Conservation (phyloP, 2,329 filamentous ascomycete species). For the Fusarium secorum region DNA sequence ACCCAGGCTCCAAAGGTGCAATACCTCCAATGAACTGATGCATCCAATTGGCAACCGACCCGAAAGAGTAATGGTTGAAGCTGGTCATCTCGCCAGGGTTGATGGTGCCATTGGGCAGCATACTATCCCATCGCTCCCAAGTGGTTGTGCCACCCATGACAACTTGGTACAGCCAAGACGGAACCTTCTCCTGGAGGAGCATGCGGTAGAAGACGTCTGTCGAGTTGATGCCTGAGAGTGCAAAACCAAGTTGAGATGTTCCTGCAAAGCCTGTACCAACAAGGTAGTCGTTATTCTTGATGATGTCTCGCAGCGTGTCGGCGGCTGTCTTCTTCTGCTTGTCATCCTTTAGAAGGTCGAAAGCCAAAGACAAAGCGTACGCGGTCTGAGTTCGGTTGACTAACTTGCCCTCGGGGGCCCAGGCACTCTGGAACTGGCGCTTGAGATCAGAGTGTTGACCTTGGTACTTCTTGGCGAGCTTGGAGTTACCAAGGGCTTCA, state of each 20-base stretch:
- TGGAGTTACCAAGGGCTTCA: slow-evolving; percentile 40
- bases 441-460: slow-evolving; percentile 33
- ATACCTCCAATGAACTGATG: slow-evolving; percentile 54
- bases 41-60: slow-evolving; percentile 57
- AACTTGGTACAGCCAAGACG: slow-evolving; percentile 59
- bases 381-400: slow-evolving; percentile 53
- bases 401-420: slow-evolving; percentile 45
- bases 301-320: slow-evolving; percentile 41
- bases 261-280: slow-evolving; percentile 52
- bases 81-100: slow-evolving; percentile 59
- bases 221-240: slow-evolving; percentile 31
- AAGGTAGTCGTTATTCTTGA: slow-evolving; percentile 47
- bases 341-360: slow-evolving; percentile 44
- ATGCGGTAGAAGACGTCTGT: slow-evolving; percentile 54
- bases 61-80: slow-evolving; percentile 61
- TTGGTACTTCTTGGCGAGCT: slow-evolving; percentile 36
- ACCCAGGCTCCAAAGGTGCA: slow-evolving; percentile 50
- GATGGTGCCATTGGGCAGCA: slow-evolving; percentile 53
- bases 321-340: slow-evolving; percentile 34
- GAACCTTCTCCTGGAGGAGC: slow-evolving; percentile 55
- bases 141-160: slow-evolving; percentile 56
- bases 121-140: slow-evolving; percentile 61
- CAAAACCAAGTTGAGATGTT: neutral
- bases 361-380: slow-evolving; percentile 49
- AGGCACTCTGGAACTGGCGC: slow-evolving; percentile 43